Conservation (phyloP, 306 rosid genomes). For the Casuarina equisetifolia region DNA sequence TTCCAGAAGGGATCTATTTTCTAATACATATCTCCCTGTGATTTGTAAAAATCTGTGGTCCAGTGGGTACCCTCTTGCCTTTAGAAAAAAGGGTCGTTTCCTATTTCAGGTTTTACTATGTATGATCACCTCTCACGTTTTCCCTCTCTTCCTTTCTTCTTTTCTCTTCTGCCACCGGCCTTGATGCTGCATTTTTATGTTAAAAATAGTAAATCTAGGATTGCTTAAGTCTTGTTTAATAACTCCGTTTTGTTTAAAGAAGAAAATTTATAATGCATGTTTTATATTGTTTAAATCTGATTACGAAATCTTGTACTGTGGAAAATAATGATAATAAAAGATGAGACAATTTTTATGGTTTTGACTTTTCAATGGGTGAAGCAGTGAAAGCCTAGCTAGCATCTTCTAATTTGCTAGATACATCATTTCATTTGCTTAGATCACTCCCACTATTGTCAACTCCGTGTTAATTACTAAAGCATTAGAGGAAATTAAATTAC, state of each 20-base stretch:
- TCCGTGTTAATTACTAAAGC: slow-evolving; percentile 14
- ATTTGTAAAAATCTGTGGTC: slow-evolving; percentile 20
- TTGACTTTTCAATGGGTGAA: background rate
- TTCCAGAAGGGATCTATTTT: slow-evolving; percentile 20
- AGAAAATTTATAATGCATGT: no score
- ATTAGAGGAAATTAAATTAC: background rate
- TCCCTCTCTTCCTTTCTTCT: background rate
- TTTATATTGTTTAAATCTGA: no score
- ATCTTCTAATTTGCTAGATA: background rate
- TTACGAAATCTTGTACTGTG: no score
- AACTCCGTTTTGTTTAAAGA: no score
- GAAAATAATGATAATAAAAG: background rate
- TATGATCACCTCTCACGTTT: slow-evolving; percentile 4
- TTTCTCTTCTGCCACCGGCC: background rate
- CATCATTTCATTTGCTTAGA: background rate
- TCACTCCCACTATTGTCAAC: background rate
- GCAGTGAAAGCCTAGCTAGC: background rate
- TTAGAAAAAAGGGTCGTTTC: background rate
- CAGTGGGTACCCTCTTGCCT: slow-evolving; percentile 6
- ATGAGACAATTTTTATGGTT: background rate
- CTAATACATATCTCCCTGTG: background rate
- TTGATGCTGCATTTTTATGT: no score
- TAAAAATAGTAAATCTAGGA: no score
- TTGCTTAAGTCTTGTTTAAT: no score
- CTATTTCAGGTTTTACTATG: background rate